Evolutionary conservation across 2,329 filamentous ascomycete genomes (phyloP).

Genomic region (Pezicula rhizophila): DNA sequence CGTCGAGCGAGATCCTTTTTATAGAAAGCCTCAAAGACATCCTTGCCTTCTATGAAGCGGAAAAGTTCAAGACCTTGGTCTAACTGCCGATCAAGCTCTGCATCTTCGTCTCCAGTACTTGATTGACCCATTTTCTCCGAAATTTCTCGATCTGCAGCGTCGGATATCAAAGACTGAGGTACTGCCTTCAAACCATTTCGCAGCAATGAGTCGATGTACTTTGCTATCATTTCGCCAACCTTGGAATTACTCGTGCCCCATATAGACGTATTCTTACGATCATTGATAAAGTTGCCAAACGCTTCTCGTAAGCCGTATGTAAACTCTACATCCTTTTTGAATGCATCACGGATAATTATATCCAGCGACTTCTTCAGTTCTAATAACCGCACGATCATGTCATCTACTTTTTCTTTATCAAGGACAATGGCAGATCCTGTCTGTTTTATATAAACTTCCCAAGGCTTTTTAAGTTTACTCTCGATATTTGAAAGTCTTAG

Average conservation of each 20-base stretch:
- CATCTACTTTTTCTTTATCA: slow-evolving; percentile 69
- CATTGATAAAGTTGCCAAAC: slow-evolving; percentile 90
- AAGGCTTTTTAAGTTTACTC: slow-evolving; percentile 62
- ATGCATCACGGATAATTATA: slow-evolving; percentile 68
- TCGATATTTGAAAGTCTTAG: slow-evolving; percentile 68
- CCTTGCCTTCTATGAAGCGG: slow-evolving; percentile 94
- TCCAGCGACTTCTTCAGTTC: slow-evolving; percentile 77
- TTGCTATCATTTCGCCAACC: slow-evolving; percentile 97
- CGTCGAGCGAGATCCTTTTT: slow-evolving; percentile 92
- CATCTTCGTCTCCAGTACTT: slow-evolving; percentile 77
- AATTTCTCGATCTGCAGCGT: slow-evolving; percentile 49
- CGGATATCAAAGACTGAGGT: slow-evolving; percentile 60
- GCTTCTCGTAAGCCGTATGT: slow-evolving; percentile 74
- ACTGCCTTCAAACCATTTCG: slow-evolving; percentile 82
- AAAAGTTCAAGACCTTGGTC: slow-evolving; percentile 93
- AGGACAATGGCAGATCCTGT: slow-evolving; percentile 74
- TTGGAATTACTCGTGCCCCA: slow-evolving; percentile 85
- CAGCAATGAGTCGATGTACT: slow-evolving; percentile 86
- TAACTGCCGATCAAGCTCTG: slow-evolving; percentile 83
- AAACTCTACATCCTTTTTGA: slow-evolving; percentile 70
- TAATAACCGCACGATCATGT: slow-evolving; percentile 81
- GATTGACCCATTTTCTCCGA: slow-evolving; percentile 58
- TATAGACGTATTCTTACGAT: slow-evolving; percentile 62
- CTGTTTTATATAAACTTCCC: slow-evolving; percentile 71
- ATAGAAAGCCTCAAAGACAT: slow-evolving; percentile 98